phyloP scores from a whole-genome alignment of 2,329 filamentous ascomycete genomes.

The Arthrobotrys pseudoclavata region DNA sequence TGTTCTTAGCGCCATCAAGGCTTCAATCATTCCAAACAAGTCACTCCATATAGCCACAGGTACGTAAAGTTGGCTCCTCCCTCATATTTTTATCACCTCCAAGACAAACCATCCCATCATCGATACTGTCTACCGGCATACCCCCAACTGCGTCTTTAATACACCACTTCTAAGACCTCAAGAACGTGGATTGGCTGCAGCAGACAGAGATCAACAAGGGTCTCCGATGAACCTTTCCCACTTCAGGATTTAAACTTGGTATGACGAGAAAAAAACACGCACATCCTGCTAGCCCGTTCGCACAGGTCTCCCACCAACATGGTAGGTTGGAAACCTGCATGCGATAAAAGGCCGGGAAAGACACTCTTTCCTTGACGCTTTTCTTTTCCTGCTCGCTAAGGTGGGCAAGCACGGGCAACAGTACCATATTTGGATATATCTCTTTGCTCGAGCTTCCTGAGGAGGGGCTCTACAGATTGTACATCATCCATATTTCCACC shows the following conservation, averaged over 20 bases:
- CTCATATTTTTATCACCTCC: conserved; percentile 20
- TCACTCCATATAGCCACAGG: conserved; percentile 25
- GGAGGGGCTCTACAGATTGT: conserved; percentile 52
- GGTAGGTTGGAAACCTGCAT: conserved; percentile 48
- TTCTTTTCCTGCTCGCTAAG: conserved; percentile 38
- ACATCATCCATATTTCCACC: conserved; percentile 41
- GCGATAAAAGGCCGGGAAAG: conserved; percentile 49
- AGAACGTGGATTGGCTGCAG: conserved; percentile 60
- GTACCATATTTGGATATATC: conserved; percentile 37
- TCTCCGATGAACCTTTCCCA: conserved; percentile 59
- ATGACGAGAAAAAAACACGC: conserved; percentile 58
- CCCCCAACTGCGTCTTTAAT: conserved; percentile 57
- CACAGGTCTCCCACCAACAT: conserved; percentile 60
- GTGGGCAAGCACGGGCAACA: conserved; percentile 50
- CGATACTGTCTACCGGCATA: conserved; percentile 33
- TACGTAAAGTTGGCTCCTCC: conserved; percentile 14
- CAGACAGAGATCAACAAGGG: conserved; percentile 59
- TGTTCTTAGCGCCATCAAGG: conserved; percentile 15
- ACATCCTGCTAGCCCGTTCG: conserved; percentile 51
- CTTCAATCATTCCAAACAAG: conserved; percentile 33
- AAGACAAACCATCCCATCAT: conserved; percentile 55
- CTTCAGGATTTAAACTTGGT: conserved; percentile 60
- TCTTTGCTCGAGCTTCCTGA: conserved; percentile 44
- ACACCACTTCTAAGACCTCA: conserved; percentile 39
- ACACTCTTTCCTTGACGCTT: conserved; percentile 33